Percentiles rank a stretch among this genome's conserved stretches.
These are phyloP conservation scores for Phoma sp. DNA, from an alignment of 2,329 filamentous ascomycete species.

Conservation along the genomic window DNA sequence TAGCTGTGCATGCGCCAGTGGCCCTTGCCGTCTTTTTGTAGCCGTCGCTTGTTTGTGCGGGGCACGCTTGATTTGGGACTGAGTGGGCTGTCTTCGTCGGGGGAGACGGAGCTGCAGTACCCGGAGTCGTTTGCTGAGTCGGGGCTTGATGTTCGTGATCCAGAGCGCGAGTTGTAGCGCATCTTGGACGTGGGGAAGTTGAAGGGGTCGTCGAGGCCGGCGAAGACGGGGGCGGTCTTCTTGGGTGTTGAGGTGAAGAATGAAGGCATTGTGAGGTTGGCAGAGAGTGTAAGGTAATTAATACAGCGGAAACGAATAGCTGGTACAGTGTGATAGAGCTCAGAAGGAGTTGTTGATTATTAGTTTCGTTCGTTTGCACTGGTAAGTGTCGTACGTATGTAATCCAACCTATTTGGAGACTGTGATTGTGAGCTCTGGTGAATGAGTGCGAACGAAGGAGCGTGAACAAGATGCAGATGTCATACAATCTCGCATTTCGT, in stretches of 20 bases:
- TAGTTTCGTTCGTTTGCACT: background rate
- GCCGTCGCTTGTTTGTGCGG: background rate
- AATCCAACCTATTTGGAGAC: background rate
- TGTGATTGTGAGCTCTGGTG: background rate
- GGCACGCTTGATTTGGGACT: background rate
- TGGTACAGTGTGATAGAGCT: no score
- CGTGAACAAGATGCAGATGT: background rate
- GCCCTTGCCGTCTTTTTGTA: constrained; percentile 2
- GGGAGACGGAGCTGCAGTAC: constrained; percentile 24
- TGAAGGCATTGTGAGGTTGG: constrained; percentile 9
- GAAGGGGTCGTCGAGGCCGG: constrained; percentile 15
- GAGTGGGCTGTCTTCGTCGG: constrained; percentile 19
- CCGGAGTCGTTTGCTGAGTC: constrained; percentile 21
- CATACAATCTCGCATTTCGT: background rate
- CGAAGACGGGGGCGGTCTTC: constrained; percentile 1
- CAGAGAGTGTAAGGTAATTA: background rate
- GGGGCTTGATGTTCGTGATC: background rate
- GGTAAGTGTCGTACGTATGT: background rate
- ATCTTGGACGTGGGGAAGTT: constrained; percentile 9
- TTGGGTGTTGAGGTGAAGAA: background rate
- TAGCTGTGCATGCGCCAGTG: background rate
- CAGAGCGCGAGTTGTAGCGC: background rate
- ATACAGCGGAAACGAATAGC: background rate
- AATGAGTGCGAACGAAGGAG: background rate
- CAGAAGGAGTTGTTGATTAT: background rate